phyloP scores from a whole-genome alignment of 345 rosid species.

The Passiflora organensis region DNA sequence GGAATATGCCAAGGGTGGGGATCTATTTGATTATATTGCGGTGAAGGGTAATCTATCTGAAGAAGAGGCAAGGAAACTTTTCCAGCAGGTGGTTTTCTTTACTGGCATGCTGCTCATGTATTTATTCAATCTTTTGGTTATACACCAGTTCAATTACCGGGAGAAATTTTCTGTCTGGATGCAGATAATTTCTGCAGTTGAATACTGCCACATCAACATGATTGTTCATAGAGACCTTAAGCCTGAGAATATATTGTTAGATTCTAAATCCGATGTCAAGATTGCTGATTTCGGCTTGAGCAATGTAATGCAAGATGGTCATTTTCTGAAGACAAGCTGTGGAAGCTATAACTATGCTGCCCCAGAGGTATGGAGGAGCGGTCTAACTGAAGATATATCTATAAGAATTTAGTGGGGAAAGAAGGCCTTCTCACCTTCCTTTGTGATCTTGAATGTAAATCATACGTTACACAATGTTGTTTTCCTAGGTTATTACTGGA shows the following conservation, averaged over 20 bases:
- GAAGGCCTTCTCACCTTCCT: background rate
- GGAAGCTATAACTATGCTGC: slow-evolving; percentile 99
- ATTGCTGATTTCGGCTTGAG: slow-evolving; percentile 97
- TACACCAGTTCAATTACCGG: slow-evolving; percentile 1
- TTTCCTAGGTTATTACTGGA: slow-evolving; percentile 68
- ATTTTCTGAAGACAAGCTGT: slow-evolving; percentile 80
- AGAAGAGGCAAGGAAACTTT: slow-evolving; percentile 82
- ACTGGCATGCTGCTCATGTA: background rate
- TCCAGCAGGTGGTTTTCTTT: slow-evolving; percentile 66
- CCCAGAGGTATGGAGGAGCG: slow-evolving; percentile 54
- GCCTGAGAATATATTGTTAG: slow-evolving; percentile 91
- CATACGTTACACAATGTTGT: background rate
- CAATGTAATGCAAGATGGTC: slow-evolving; percentile 91
- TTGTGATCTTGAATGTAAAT: slow-evolving; percentile 4
- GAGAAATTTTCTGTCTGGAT: slow-evolving; percentile 15
- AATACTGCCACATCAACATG: slow-evolving; percentile 82
- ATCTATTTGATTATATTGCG: slow-evolving; percentile 83
- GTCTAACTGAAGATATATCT: background rate
- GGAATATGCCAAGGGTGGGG: slow-evolving; percentile 93
- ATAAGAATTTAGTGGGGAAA: background rate
- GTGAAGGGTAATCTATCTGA: slow-evolving; percentile 85
- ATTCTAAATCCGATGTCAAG: slow-evolving; percentile 78
- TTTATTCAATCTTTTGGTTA: background rate
- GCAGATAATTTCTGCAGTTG: slow-evolving; percentile 90
- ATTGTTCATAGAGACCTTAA: slow-evolving; percentile 94